Base-by-base conservation (phyloP, 2,329 filamentous ascomycete genomes). In the Cladosporium colombiae region DNA sequence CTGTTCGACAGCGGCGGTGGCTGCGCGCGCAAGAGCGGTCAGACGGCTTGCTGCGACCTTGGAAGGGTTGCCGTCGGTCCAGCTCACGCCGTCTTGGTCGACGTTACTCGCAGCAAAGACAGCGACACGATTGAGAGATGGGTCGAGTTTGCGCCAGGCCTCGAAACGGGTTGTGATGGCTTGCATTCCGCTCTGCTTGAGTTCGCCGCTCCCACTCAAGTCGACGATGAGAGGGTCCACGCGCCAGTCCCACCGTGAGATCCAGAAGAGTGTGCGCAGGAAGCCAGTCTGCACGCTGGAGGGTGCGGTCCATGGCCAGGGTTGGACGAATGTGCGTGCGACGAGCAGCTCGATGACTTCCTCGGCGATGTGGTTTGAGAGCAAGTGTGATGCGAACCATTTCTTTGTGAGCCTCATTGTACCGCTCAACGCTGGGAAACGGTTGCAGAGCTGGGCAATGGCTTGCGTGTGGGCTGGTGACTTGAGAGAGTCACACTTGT, bases 231-330 rank as follows among this genome's bases (percentile, higher is more conserved):
- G 82, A 1, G 95, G 91, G 62, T 93, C 89, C 8, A 88, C 83
- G 31, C 91, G 87, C 95, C 95, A 99, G 76, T 98, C 92, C 93
- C 95, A 99, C 50, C 88, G 85, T 1, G 93, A 88, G 16, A 99
- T 82, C 76, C 94, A 90, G 35, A 89, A 81, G 1, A 99, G 81
- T 0, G 91, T 91, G 25, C 93, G 88, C 31, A 96, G 79, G 74
- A 99, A 94, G 5, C 91, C 95, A 0, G 90, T 89, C 71, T 88
- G 88, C 11, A 89, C 83, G 71, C 89, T 94, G 0, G 90, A 90
- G 0, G 96, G 94, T 0, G 85, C 81, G 44, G 85, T 81, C 90
- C 92, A 97, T 0, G 95, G 93, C 70, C 91, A 88, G 0, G 93
- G 91, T 58, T 90, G 87, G 10, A 95, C 81, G 80, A 98, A 99